Conservation (phyloP, 2,329 filamentous ascomycete species). For the Tolypocladium pustulatum region DNA sequence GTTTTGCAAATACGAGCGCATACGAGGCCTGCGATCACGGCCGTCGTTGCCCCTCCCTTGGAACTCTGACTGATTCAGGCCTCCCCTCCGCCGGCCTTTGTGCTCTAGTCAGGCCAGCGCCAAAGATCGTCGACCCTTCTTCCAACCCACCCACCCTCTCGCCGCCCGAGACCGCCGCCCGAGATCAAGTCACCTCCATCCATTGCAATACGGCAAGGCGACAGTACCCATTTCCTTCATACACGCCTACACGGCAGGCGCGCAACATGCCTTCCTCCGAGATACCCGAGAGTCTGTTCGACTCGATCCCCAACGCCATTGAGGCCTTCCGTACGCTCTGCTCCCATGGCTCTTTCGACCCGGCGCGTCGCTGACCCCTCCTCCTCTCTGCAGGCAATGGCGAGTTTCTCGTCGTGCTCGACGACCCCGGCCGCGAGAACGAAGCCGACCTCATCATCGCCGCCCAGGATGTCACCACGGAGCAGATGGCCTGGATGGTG, state of each 20-base stretch:
- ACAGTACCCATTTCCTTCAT: too few species aligned
- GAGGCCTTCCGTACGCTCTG: slow-evolving; percentile 49
- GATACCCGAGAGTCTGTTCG: slow-evolving; percentile 45
- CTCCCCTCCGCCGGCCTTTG: background rate
- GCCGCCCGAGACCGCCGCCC: background rate
- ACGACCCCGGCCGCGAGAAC: slow-evolving; percentile 87
- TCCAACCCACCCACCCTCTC: background rate
- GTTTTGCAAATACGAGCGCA: background rate
- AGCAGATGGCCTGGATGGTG: slow-evolving; percentile 94
- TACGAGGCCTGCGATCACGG: background rate
- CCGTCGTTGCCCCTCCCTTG: background rate
- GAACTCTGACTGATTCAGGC: background rate
- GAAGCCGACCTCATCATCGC: slow-evolving; percentile 97
- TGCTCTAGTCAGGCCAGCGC: background rate
- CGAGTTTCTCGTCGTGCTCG: slow-evolving; percentile 92
- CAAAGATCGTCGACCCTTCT: background rate
- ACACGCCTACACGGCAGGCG: background rate
- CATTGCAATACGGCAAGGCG: background rate
- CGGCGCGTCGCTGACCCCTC: slow-evolving; percentile 1
- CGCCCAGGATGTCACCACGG: slow-evolving; percentile 69
- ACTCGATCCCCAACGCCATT: slow-evolving; percentile 55
- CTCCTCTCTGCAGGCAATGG: slow-evolving; percentile 47
- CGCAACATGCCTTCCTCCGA: slow-evolving; percentile 36
- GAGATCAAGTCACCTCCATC: background rate
- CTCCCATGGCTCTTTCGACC: slow-evolving; percentile 1